Percentiles rank a stretch among this genome's conserved stretches.
Conservation (phyloP, 768 basidiomycete species). For the Rhodotorula graminis region DNA sequence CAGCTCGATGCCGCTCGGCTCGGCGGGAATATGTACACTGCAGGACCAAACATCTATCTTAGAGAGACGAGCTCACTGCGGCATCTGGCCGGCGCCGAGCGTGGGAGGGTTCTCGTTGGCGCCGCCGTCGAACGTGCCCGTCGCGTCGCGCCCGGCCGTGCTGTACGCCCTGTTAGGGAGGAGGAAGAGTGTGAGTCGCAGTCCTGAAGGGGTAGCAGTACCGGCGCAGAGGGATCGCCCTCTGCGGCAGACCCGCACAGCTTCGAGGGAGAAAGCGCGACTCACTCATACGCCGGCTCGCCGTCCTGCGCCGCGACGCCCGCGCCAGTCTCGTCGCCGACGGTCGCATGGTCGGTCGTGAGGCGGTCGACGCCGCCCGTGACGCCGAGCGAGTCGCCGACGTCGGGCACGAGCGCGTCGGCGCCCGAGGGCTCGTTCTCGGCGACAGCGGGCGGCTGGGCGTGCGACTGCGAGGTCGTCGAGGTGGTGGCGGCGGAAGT, state of each 20-base stretch:
- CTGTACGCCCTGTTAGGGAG: slow-evolving; percentile 19
- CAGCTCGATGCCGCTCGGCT: no score
- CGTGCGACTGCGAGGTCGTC: background rate
- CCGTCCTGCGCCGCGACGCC: background rate
- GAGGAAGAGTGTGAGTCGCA: no score
- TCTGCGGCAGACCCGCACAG: no score
- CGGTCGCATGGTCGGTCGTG: slow-evolving; percentile 6
- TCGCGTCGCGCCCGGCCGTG: slow-evolving; percentile 19
- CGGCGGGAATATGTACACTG: no score
- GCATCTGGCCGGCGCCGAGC: slow-evolving; percentile 13
- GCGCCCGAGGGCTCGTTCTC: background rate
- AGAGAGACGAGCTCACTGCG: background rate
- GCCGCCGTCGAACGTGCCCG: slow-evolving; percentile 22
- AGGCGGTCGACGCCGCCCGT: slow-evolving; percentile 1
- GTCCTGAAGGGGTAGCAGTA: no score
- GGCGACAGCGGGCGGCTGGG: background rate
- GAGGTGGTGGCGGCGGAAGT: background rate
- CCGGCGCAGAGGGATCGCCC: no score
- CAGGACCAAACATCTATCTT: no score
- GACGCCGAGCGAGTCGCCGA: background rate
- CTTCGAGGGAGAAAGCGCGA: background rate
- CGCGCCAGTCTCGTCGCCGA: slow-evolving; percentile 13
- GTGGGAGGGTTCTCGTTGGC: slow-evolving; percentile 22
- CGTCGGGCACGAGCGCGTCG: background rate
- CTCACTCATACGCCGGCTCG: background rate